These are phyloP conservation scores for Pseudogymnoascus sp. DNA, from an alignment of 2,329 filamentous ascomycete species.

Conservation along the genomic window DNA sequence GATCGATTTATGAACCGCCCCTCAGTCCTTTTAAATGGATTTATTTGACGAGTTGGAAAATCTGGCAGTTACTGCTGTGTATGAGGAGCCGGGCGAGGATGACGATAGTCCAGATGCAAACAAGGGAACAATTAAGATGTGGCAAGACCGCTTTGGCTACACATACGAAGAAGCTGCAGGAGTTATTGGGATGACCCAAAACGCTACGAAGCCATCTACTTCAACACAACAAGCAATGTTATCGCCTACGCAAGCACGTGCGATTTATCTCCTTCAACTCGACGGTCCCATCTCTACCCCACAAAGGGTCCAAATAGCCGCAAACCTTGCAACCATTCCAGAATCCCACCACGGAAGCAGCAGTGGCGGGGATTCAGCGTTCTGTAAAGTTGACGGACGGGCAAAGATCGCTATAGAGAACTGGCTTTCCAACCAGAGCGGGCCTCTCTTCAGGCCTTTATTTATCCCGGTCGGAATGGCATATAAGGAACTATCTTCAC, in stretches of 20 bases:
- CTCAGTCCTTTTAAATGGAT: constrained; percentile 15
- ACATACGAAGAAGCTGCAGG: constrained; percentile 31
- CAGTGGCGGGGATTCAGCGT: constrained; percentile 18
- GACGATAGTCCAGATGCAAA: not conserved
- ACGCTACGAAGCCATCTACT: not conserved
- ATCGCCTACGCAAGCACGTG: constrained; percentile 4
- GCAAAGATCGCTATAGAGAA: constrained; percentile 14
- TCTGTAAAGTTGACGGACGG: constrained; percentile 21
- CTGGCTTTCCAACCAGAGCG: constrained; percentile 17
- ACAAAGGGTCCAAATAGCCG: constrained; percentile 18
- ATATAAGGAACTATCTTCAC: constrained; percentile 23
- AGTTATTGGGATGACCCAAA: not conserved
- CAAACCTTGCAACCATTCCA: constrained; percentile 14
- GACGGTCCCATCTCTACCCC: constrained; percentile 19
- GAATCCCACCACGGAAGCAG: constrained; percentile 14
- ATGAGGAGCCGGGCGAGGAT: constrained; percentile 18
- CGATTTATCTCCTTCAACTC: constrained; percentile 23
- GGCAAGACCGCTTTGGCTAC: constrained; percentile 16
- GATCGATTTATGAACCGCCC: not conserved
- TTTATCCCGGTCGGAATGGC: constrained; percentile 25
- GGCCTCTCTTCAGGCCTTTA: constrained; percentile 18
- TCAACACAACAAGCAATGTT: not conserved
- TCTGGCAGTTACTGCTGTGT: constrained; percentile 19
- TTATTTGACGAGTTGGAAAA: constrained; percentile 22
- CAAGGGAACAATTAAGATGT: constrained; percentile 1